phyloP scores from a whole-genome alignment of 2,329 filamentous ascomycete genomes.

The Colletotrichum siamense region DNA sequence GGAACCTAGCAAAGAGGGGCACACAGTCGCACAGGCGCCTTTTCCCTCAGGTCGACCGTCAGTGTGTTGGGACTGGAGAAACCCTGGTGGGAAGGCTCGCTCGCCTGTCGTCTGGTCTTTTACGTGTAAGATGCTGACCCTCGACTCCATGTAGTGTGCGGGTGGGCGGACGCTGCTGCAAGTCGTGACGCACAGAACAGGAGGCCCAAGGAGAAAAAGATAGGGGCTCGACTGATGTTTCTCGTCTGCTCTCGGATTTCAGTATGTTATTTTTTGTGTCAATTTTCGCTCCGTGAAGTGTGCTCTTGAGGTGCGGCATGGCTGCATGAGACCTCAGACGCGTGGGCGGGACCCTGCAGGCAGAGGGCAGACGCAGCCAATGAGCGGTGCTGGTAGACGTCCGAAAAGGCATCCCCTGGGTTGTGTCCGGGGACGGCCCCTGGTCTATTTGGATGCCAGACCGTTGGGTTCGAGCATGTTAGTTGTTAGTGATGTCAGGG shows the following conservation, averaged over 20 bases:
- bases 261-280: neutral
- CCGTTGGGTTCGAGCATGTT: conserved; percentile 11
- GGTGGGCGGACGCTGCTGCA: conserved; percentile 4
- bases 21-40: neutral
- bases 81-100: neutral
- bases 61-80: neutral
- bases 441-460: conserved; percentile 13
- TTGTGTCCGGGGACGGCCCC: neutral
- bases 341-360: conserved; percentile 22
- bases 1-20: neutral
- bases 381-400: neutral
- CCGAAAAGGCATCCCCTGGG: conserved; percentile 3
- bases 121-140: neutral
- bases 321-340: conserved; percentile 18
- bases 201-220: neutral
- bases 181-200: conserved; percentile 17
- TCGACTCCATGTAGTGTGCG: neutral
- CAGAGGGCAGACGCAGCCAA: conserved; percentile 4
- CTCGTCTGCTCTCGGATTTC: neutral
- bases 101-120: conserved; percentile 7
- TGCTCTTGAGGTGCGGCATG: neutral
- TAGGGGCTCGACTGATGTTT: neutral
- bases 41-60: neutral
- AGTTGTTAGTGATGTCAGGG: conserved; percentile 12
- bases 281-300: neutral